Percentiles rank a stretch among this genome's conserved stretches.
Evolutionary conservation across 2,329 filamentous ascomycete genomes (phyloP).

Genomic region (Cladosporium sp.): DNA sequence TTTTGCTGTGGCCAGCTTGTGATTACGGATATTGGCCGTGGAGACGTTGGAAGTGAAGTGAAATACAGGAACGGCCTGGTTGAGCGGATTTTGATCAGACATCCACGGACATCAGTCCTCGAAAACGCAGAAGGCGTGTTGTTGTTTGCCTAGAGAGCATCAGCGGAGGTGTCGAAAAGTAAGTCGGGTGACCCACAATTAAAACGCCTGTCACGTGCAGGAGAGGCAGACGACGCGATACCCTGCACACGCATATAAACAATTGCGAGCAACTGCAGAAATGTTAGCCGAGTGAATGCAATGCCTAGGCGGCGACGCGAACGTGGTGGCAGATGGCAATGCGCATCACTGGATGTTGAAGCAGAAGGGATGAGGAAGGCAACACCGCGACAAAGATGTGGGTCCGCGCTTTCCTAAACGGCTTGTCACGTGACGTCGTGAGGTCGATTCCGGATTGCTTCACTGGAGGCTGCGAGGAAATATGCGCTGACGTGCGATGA

Average conservation of each 20-base stretch:
- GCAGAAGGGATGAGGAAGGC: conserved; percentile 9
- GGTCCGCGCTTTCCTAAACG: conserved; percentile 18
- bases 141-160: conserved; percentile 14
- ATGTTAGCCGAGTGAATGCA: neutral
- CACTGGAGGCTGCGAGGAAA: neutral
- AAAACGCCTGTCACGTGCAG: conserved; percentile 5
- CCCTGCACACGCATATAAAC: neutral
- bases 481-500: neutral
- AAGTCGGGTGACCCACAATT: conserved; percentile 19
- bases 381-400: conserved; percentile 5
- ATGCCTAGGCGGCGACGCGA: neutral
- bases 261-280: neutral
- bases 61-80: conserved; percentile 26
- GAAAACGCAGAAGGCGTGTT: neutral
- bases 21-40: conserved; percentile 30
- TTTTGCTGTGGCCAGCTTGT: conserved; percentile 29
- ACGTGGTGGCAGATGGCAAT: neutral
- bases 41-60: conserved; percentile 33
- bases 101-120: conserved; percentile 2
- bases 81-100: neutral
- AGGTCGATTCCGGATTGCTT: neutral
- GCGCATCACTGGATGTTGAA: neutral
- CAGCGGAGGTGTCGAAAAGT: conserved; percentile 19
- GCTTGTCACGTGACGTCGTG: conserved; percentile 8
- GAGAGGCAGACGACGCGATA: conserved; percentile 2